Percentiles rank a stretch among this genome's conserved stretches.
Evolutionary conservation across 768 basidiomycete species (phyloP).

Genomic region (Tylopilus rubrobrunneus): DNA sequence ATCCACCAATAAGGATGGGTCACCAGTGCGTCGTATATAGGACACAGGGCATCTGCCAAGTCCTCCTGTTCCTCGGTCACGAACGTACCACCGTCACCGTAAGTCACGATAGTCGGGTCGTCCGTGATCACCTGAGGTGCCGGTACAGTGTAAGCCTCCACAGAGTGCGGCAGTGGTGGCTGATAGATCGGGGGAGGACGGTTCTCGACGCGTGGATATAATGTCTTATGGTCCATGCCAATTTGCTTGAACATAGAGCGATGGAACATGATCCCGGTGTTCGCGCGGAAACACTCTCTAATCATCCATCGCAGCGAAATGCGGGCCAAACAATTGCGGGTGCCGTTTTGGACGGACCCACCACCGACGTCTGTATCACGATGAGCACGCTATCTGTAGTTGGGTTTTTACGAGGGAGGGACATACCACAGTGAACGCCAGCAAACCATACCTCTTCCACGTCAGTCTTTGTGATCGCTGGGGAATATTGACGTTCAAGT

Average conservation of each 20-base stretch:
- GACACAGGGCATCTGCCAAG: constrained; percentile 49
- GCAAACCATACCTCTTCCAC: constrained; percentile 81
- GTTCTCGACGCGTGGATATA: constrained; percentile 43
- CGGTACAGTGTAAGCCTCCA: constrained; percentile 5
- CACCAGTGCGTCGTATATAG: constrained; percentile 53
- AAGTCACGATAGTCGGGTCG: constrained; percentile 14
- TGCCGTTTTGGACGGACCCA: constrained; percentile 57
- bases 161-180: constrained; percentile 13
- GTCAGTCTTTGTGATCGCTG: constrained; percentile 42
- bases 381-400: neutral
- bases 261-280: constrained; percentile 59
- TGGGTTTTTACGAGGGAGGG: neutral
- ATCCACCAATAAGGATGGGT: constrained; percentile 56
- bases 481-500: constrained; percentile 39
- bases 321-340: constrained; percentile 57
- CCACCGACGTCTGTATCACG: constrained; percentile 65
- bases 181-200: constrained; percentile 37
- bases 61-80: constrained; percentile 62
- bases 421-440: constrained; percentile 66
- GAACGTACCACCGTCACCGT: constrained; percentile 17
- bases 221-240: constrained; percentile 45
- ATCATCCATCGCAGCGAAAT: constrained; percentile 79
- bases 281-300: constrained; percentile 54
- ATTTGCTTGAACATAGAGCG: constrained; percentile 37
- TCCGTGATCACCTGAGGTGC: constrained; percentile 13